Conservation (phyloP, 164 flowering plant genomes). For the Akebia trifoliata region DNA sequence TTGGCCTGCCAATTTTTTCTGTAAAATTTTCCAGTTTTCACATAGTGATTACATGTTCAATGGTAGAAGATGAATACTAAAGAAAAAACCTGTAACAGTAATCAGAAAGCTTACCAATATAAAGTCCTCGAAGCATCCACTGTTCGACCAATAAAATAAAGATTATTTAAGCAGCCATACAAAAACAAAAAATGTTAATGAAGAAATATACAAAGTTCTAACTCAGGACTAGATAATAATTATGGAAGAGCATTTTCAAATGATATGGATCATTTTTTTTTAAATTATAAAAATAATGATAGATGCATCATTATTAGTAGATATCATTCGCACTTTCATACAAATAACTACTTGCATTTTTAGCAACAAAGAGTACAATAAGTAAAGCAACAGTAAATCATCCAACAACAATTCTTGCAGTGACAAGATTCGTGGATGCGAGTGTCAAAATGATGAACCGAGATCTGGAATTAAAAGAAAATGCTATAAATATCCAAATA, state of each 20-base stretch:
- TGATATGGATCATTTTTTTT: no score
- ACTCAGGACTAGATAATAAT: no score
- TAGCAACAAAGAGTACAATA: conserved; percentile 80
- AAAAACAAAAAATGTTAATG: neutral
- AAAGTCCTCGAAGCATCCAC: conserved; percentile 98
- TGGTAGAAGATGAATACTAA: neutral
- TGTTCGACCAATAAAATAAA: conserved; percentile 23
- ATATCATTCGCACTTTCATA: neutral
- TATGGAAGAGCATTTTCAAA: no score
- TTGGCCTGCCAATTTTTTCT: no score
- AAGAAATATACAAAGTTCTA: neutral
- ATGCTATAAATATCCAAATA: neutral
- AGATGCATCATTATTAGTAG: no score
- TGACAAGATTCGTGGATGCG: conserved; percentile 81
- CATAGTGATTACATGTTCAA: neutral
- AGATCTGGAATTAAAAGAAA: conserved; percentile 57
- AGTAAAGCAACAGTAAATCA: conserved; percentile 69
- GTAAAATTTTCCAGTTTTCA: no score
- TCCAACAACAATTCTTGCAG: conserved; percentile 92
- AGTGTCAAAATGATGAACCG: conserved; percentile 96
- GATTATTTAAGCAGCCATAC: neutral
- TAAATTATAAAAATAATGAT: no score
- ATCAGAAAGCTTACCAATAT: conserved; percentile 55
- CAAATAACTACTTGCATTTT: conserved; percentile 60
- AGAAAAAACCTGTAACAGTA: neutral